Percentiles rank a stretch among this genome's conserved stretches.
Conservation (phyloP, 352 stramenopile genomes). For the Porosira glacialis region DNA sequence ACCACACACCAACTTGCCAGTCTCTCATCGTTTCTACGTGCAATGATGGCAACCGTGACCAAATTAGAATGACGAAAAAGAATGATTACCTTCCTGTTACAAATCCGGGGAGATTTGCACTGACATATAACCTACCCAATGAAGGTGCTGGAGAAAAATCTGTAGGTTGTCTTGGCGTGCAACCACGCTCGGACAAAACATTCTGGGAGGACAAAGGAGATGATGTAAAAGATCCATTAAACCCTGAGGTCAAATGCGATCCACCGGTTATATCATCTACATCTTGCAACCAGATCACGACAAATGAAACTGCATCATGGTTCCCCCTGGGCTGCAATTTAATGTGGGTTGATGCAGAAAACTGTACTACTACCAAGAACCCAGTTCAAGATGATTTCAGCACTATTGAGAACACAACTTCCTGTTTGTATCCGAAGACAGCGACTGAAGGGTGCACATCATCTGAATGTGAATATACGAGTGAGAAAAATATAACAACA, state of each 20-base stretch:
- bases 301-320: background rate
- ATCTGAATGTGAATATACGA: background rate
- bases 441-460: background rate
- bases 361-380: background rate
- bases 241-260: slow-evolving; percentile 4
- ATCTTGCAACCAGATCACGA: background rate
- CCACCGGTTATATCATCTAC: background rate
- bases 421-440: background rate
- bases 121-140: slow-evolving; percentile 17
- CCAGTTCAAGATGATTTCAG: background rate
- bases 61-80: slow-evolving; percentile 9
- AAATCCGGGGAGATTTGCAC: slow-evolving; percentile 22
- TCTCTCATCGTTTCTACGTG: slow-evolving; percentile 1
- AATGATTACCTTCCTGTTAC: slow-evolving; percentile 4
- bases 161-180: slow-evolving; percentile 11
- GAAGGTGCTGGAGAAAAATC: background rate
- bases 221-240: background rate
- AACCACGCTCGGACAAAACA: background rate
- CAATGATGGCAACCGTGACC: background rate
- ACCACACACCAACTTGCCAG: background rate
- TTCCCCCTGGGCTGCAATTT: background rate
- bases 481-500: background rate
- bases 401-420: slow-evolving; percentile 1
- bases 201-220: background rate
- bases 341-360: background rate